Evolutionary conservation across 2,329 filamentous ascomycete genomes (phyloP).

Genomic region (Penicillium decumbens): DNA sequence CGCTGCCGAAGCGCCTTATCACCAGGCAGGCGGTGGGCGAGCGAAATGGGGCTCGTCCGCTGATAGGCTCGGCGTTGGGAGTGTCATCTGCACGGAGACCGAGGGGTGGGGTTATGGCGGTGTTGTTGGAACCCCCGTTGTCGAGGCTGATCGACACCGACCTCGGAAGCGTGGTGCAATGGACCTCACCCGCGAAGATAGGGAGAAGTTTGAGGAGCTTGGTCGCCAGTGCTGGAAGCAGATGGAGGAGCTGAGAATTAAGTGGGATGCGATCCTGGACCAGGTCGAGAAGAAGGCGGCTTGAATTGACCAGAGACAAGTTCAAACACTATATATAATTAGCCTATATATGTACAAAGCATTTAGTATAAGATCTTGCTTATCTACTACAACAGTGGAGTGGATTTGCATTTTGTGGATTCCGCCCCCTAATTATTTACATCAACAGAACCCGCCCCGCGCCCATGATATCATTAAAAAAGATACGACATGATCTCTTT

Average conservation of each 20-base stretch:
- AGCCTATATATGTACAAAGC: constrained; percentile 2
- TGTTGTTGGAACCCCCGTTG: constrained; percentile 48
- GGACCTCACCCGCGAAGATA: constrained; percentile 51
- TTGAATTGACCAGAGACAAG: not conserved
- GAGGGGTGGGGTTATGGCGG: constrained; percentile 74
- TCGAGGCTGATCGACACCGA: constrained; percentile 49
- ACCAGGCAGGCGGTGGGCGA: constrained; percentile 57
- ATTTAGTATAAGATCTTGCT: not conserved
- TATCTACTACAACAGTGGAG: not conserved
- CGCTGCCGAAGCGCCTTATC: constrained; percentile 41
- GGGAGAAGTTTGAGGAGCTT: constrained; percentile 37
- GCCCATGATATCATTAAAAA: constrained; percentile 35
- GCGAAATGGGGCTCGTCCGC: constrained; percentile 82
- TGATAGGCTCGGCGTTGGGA: constrained; percentile 54
- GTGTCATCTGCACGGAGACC: constrained; percentile 73
- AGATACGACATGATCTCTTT: constrained; percentile 27
- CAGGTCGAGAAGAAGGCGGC: constrained; percentile 23
- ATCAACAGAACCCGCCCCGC: constrained; percentile 28
- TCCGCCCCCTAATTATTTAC: constrained; percentile 32
- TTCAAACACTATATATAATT: not conserved
- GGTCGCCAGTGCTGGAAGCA: constrained; percentile 40
- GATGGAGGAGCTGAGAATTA: constrained; percentile 41
- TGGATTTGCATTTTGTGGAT: constrained; percentile 15
- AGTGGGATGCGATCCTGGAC: constrained; percentile 41
- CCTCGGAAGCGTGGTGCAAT: constrained; percentile 56